Base-by-base conservation (phyloP, 73 alveolate genomes). In the Breviolum minutum region DNA sequence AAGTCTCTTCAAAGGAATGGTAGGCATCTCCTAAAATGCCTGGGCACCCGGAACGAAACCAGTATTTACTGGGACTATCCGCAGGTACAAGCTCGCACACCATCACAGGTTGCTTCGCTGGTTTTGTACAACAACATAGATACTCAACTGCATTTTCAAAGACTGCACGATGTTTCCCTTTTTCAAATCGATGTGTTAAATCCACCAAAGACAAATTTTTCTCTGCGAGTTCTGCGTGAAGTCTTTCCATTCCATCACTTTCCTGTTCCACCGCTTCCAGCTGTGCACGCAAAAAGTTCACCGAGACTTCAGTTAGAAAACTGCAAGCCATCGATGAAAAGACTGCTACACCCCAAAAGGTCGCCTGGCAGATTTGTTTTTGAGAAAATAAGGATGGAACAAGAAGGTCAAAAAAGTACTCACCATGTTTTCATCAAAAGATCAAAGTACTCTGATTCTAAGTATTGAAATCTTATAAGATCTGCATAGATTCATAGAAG, bases 311-410 rank as follows among this genome's bases (percentile, higher is more conserved):
- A 7, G 95, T 14, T 8, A 87, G 68, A 30, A 64, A 87, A 26
- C 83, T 63, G 26, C 95, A 87, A 10, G 95, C 95, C 95, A 87
- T 87, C n/a, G 95, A 63, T 17, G 95, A 87, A 29, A 87, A 87
- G n/a, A 48, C 95, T 10, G 95, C 82, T 9, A 87, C 95, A 2
- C 95, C 95, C 95, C 95, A 87, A 32, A 87, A 87, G 76, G 95
- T 68, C 40, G 82, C 77, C 77, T 69, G 19, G 77, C 29, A 69
- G 77, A 40, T 40, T 40, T 40, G 0, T 40, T 40, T 40, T 40
- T 40, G 54, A 40, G 54, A 40, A n/a, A n/a, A n/a, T n/a, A n/a
- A n/a, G 54, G 54, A 40, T 40, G 54, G 54, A 40, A 40, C 0
- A 40, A 40, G 54, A 40, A 40, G 54, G 5, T 40, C 54, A 40